phyloP scores from a whole-genome alignment of 225 moss, liverwort and hornwort genomes.

The Sphagnum tenellum region DNA sequence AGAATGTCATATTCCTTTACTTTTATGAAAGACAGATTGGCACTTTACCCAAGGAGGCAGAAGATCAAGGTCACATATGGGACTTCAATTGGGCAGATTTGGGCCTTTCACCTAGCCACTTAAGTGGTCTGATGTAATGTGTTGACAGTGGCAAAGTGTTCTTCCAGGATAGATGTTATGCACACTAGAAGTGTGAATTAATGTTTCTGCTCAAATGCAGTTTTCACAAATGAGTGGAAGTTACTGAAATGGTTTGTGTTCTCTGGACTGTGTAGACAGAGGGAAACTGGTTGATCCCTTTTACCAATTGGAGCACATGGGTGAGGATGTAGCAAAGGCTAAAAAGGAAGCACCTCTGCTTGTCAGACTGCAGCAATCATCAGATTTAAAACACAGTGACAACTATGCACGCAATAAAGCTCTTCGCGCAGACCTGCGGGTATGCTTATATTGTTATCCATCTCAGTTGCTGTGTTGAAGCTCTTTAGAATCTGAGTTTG shows the following conservation, averaged over 20 bases:
- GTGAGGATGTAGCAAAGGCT: conserved; percentile 82
- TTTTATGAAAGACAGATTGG: too few species aligned
- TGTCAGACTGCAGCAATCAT: conserved; percentile 74
- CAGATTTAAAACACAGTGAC: conserved; percentile 84
- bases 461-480: background rate
- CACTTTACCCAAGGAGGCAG: too few species aligned
- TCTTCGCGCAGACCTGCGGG: conserved; percentile 88
- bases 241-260: background rate
- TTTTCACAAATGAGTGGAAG: background rate
- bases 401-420: conserved; percentile 82
- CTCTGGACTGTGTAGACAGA: conserved; percentile 37
- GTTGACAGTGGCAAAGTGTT: too few species aligned
- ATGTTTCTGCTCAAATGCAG: too few species aligned
- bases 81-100: too few species aligned
- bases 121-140: too few species aligned
- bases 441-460: conserved; percentile 9
- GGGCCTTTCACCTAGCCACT: too few species aligned
- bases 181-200: too few species aligned
- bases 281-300: conserved; percentile 92
- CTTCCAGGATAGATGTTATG: too few species aligned
- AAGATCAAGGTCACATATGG: too few species aligned
- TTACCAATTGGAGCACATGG: conserved; percentile 81
- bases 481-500: background rate
- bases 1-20: too few species aligned
- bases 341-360: conserved; percentile 80